These are phyloP conservation scores for Hippophae tibetana DNA, from an alignment of 306 rosid genomes.

Conservation along the genomic window DNA sequence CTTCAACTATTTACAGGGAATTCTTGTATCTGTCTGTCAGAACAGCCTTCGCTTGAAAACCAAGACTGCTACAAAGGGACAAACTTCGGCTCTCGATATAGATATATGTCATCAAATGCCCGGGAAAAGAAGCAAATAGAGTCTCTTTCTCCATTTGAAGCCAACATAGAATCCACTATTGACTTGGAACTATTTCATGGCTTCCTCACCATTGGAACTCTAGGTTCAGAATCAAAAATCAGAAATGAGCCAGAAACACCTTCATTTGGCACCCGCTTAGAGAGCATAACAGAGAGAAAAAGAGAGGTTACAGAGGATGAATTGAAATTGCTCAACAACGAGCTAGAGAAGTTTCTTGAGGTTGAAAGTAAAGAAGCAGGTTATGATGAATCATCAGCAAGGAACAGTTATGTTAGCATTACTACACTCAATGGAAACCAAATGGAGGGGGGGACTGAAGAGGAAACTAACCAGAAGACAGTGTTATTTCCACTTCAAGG, in stretches of 20 bases:
- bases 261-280: conserved; percentile 55
- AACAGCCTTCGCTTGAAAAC: conserved; percentile 45
- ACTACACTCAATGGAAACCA: conserved; percentile 54
- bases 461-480: conserved; percentile 45
- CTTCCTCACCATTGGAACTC: conserved; percentile 88
- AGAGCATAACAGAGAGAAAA: conserved; percentile 33
- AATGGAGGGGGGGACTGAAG: conserved; percentile 36
- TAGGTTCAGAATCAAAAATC: conserved; percentile 47
- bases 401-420: conserved; percentile 59
- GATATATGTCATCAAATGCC: conserved; percentile 26
- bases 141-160: conserved; percentile 27
- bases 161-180: conserved; percentile 23
- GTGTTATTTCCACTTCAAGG: conserved; percentile 80
- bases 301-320: conserved; percentile 57
- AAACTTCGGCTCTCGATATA: conserved; percentile 28
- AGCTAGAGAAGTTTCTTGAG: conserved; percentile 73
- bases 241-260: conserved; percentile 64
- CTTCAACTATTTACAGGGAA: conserved; percentile 50
- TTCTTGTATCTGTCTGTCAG: conserved; percentile 48
- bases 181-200: conserved; percentile 68
- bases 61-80: conserved; percentile 39
- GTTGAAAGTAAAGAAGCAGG: conserved; percentile 51
- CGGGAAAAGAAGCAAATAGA: conserved; percentile 32
- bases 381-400: conserved; percentile 50
- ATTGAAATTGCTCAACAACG: conserved; percentile 53